Evolutionary conservation across 352 stramenopile genomes (phyloP).

Genomic region (Phytophthora rubi): DNA sequence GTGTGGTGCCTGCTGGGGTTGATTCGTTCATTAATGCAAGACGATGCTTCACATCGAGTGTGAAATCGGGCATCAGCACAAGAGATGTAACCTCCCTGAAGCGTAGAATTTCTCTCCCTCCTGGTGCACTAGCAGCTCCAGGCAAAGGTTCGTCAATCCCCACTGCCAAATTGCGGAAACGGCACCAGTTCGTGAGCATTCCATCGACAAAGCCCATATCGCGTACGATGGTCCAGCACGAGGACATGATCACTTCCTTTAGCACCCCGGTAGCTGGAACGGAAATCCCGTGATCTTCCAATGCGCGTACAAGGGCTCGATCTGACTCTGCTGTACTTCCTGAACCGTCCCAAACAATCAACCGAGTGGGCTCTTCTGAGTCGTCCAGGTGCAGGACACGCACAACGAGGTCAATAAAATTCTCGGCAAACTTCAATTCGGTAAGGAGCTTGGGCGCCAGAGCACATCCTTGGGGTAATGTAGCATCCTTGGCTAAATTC

Average conservation of each 20-base stretch:
- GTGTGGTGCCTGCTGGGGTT: neutral
- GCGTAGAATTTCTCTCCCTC: slow-evolving; percentile 39
- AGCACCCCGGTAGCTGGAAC: slow-evolving; percentile 50
- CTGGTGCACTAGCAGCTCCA: slow-evolving; percentile 9
- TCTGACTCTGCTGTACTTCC: slow-evolving; percentile 33
- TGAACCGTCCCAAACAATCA: slow-evolving; percentile 80
- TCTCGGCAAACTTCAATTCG: slow-evolving; percentile 50
- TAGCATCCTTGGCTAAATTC: slow-evolving; percentile 49
- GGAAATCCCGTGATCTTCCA: slow-evolving; percentile 23
- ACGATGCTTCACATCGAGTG: slow-evolving; percentile 55
- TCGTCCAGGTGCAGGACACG: slow-evolving; percentile 57
- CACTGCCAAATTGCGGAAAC: slow-evolving; percentile 76
- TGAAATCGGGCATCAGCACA: slow-evolving; percentile 59
- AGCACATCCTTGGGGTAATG: slow-evolving; percentile 57
- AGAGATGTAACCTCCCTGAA: slow-evolving; percentile 79
- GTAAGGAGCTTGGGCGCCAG: slow-evolving; percentile 46
- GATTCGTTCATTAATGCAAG: slow-evolving; percentile 10
- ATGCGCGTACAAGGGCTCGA: slow-evolving; percentile 14
- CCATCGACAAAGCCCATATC: slow-evolving; percentile 56
- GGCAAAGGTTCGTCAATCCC: slow-evolving; percentile 38
- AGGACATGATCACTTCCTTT: slow-evolving; percentile 71
- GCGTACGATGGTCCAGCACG: slow-evolving; percentile 67
- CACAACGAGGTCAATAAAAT: slow-evolving; percentile 71
- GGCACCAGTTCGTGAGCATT: slow-evolving; percentile 62
- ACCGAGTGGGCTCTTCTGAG: slow-evolving; percentile 32